Percentiles rank a stretch among this genome's conserved stretches.
Conservation (phyloP, 805 yeast species). For the Yarrowia sp. region DNA sequence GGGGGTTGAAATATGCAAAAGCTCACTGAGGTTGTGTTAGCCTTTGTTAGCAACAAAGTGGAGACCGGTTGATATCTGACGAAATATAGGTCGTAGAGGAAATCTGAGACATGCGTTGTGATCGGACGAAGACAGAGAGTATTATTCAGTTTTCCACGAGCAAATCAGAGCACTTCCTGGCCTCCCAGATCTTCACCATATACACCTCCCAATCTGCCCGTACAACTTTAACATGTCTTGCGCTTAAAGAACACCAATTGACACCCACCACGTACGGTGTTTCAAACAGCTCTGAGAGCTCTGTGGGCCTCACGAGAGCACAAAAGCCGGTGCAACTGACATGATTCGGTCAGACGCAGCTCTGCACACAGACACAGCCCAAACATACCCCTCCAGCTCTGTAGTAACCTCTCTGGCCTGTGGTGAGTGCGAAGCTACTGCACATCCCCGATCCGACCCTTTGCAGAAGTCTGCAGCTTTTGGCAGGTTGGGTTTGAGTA, state of each 20-base stretch:
- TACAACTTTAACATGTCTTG: slow-evolving; percentile 18
- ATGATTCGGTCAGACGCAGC: not conserved
- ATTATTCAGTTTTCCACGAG: too few relatives aligned
- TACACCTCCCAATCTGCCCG: slow-evolving; percentile 18
- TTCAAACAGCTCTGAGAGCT: too few relatives aligned
- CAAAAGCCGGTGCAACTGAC: too few relatives aligned
- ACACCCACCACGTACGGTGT: slow-evolving; percentile 6
- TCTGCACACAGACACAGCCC: not conserved
- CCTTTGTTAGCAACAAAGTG: not conserved
- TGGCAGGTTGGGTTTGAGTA: slow-evolving; percentile 11
- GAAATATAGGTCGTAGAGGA: not conserved
- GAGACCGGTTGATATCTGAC: not conserved
- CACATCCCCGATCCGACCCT: slow-evolving; percentile 26
- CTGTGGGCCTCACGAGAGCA: too few relatives aligned
- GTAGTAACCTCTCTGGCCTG: not conserved
- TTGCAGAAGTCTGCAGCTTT: slow-evolving; percentile 18
- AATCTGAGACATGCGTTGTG: not conserved
- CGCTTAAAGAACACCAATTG: slow-evolving; percentile 20
- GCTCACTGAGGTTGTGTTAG: not conserved
- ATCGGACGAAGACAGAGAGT: not conserved
- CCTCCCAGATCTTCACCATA: not conserved
- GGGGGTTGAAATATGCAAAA: slow-evolving; percentile 18
- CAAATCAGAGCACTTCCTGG: too few relatives aligned
- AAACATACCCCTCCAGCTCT: not conserved
- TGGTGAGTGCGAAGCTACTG: not conserved